A percentile compares a stretch with the other conserved stretches of the same genome.
Evolutionary conservation across 257 asterid species (phyloP).

Genomic region (Capsicum baccatum): DNA sequence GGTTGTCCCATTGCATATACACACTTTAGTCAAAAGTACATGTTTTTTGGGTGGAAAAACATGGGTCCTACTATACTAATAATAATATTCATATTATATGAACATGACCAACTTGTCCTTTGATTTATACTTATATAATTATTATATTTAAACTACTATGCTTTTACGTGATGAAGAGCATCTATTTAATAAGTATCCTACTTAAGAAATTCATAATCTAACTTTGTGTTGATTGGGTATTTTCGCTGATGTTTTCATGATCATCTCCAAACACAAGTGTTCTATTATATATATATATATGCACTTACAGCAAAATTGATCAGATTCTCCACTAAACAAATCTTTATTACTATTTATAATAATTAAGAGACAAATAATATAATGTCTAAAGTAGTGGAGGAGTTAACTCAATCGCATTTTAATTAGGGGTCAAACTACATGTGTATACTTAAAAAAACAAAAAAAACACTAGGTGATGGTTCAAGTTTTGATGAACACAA

Average conservation of each 20-base stretch:
- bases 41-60: constrained; percentile 22
- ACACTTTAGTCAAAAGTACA: constrained; percentile 20
- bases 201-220: not conserved
- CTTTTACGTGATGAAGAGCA: not conserved
- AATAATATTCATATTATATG: not conserved
- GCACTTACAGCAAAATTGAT: not conserved
- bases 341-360: not conserved
- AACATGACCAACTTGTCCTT: not conserved
- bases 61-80: not conserved
- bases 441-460: not conserved
- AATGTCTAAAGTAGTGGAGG: not conserved
- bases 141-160: not conserved
- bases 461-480: too few relatives aligned
- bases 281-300: not conserved
- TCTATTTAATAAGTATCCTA: not conserved
- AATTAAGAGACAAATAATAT: not conserved
- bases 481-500: not conserved
- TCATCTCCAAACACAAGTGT: not conserved
- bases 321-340: not conserved
- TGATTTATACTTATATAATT: not conserved
- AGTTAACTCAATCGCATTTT: not conserved
- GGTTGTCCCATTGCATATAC: constrained; percentile 1
- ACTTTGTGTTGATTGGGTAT: not conserved
- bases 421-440: not conserved
- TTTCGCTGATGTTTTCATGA: not conserved